These are phyloP conservation scores for Amanita subjunquillea DNA, from an alignment of 768 basidiomycete species.

Conservation along the genomic window DNA sequence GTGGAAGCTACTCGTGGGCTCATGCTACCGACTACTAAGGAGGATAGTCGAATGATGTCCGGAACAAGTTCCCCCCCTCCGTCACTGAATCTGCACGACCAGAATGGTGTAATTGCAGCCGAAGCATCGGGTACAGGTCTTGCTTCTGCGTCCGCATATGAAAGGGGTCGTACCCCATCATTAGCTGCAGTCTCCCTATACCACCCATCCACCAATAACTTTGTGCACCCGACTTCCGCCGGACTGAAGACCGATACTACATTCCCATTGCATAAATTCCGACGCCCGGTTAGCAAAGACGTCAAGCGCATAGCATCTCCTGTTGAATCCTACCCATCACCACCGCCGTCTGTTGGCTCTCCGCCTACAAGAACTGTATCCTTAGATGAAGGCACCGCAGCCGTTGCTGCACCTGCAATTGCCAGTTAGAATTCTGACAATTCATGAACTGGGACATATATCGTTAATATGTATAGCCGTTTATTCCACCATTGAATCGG, in stretches of 20 bases:
- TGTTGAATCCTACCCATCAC: constrained; percentile 38
- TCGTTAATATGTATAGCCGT: not conserved
- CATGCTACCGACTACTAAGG: constrained; percentile 58
- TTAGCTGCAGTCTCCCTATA: constrained; percentile 12
- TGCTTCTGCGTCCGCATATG: constrained; percentile 22
- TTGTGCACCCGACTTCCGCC: constrained; percentile 1
- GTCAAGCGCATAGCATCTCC: constrained; percentile 16
- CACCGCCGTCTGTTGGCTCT: constrained; percentile 29
- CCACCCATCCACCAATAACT: constrained; percentile 10
- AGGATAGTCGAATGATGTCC: constrained; percentile 41
- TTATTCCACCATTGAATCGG: not conserved
- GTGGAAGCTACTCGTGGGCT: constrained; percentile 64
- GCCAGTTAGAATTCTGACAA: not conserved
- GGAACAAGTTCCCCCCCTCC: constrained; percentile 29
- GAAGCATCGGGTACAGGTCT: constrained; percentile 26
- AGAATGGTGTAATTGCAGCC: constrained; percentile 9
- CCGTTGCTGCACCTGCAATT: not conserved
- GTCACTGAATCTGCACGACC: constrained; percentile 11
- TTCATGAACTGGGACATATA: not conserved
- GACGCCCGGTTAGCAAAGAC: constrained; percentile 9
- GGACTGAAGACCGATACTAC: not conserved
- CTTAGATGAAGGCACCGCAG: not conserved
- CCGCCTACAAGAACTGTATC: constrained; percentile 20
- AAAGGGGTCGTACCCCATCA: constrained; percentile 26
- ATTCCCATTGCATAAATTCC: constrained; percentile 11